These are phyloP conservation scores for Ascocoryne sarcoides DNA, from an alignment of 2,329 filamentous ascomycete species.

Conservation along the genomic window DNA sequence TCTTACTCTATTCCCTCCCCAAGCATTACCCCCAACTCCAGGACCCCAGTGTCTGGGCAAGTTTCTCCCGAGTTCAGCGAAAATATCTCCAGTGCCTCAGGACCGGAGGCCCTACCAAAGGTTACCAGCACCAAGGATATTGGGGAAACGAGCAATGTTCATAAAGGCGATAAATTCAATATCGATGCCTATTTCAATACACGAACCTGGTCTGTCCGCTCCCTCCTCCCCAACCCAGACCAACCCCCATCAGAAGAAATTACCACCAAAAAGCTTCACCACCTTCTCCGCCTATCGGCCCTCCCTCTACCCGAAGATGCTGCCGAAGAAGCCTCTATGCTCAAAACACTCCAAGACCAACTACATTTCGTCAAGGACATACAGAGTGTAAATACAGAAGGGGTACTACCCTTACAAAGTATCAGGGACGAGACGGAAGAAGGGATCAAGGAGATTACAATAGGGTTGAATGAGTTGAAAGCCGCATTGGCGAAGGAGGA, in stretches of 20 bases:
- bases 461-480: conserved; percentile 42
- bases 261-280: conserved; percentile 61
- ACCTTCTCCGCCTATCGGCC: conserved; percentile 82
- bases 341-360: conserved; percentile 69
- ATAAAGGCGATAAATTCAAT: too few relatives aligned
- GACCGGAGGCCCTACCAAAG: too few relatives aligned
- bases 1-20: too few relatives aligned
- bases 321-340: conserved; percentile 60
- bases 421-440: conserved; percentile 70
- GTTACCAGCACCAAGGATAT: too few relatives aligned
- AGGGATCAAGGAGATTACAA: conserved; percentile 45
- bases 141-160: too few relatives aligned
- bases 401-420: conserved; percentile 63
- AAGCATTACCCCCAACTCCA: too few relatives aligned
- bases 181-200: conserved; percentile 46
- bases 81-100: too few relatives aligned
- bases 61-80: too few relatives aligned
- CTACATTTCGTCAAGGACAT: conserved; percentile 86
- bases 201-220: conserved; percentile 77
- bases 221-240: conserved; percentile 54
- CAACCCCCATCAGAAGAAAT: conserved; percentile 25
- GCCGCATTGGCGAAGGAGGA: conserved; percentile 52
- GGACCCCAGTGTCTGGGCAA: too few relatives aligned
- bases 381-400: conserved; percentile 66
- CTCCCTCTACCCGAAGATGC: conserved; percentile 60